A percentile compares a stretch with the other conserved stretches of the same genome.
Evolutionary conservation across 192 early-diverging fungal genomes (phyloP).

Genomic region (Gryganskiella cystojenkinii): DNA sequence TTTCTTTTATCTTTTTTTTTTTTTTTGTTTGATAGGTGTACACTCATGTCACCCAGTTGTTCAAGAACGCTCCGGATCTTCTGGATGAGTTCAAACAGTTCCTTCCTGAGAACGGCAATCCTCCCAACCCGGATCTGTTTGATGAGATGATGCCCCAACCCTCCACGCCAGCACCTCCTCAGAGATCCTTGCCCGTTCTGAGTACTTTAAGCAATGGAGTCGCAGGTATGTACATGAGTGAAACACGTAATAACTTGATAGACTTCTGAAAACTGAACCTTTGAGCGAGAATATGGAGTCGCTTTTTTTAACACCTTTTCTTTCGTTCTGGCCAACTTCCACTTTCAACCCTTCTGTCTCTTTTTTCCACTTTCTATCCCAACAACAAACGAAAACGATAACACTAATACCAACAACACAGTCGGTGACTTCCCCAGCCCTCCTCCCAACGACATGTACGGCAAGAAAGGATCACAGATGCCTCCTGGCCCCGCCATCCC

Average conservation of each 20-base stretch:
- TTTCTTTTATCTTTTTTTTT: not conserved
- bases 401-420: too few species aligned
- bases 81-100: constrained; percentile 99
- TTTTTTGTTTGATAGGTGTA: too few species aligned
- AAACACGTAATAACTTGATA: too few species aligned
- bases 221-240: constrained; percentile 46
- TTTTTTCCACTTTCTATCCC: not conserved
- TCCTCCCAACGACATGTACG: constrained; percentile 31
- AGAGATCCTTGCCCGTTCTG: constrained; percentile 52
- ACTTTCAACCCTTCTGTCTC: not conserved
- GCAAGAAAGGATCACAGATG: constrained; percentile 32
- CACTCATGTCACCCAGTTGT: constrained; percentile 90
- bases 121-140: constrained; percentile 55
- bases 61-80: constrained; percentile 87
- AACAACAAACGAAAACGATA: too few species aligned
- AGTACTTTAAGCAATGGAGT: constrained; percentile 61
- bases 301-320: not conserved
- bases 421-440: constrained; percentile 47
- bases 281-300: too few species aligned
- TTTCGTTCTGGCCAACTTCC: not conserved
- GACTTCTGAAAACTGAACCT: too few species aligned
- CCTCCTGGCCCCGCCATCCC: constrained; percentile 10
- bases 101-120: constrained; percentile 87
- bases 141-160: constrained; percentile 53
- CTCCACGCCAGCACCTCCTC: constrained; percentile 42